Conservation (phyloP, 768 basidiomycete species). For the Goffeauzyma gilvescens region DNA sequence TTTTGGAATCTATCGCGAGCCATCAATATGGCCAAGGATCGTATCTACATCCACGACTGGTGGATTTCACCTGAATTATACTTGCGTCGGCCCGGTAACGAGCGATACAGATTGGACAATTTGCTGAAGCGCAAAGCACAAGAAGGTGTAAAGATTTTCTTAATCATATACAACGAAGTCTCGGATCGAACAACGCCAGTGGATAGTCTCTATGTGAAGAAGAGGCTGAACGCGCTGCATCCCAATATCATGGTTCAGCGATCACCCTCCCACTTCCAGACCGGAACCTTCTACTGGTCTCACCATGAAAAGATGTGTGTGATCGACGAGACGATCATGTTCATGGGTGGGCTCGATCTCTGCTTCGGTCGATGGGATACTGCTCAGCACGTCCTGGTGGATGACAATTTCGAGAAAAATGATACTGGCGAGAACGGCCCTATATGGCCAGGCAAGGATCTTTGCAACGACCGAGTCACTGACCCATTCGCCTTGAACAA, state of each 20-base stretch:
- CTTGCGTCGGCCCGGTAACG: constrained; percentile 64
- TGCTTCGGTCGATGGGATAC: constrained; percentile 62
- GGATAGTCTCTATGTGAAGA: constrained; percentile 87
- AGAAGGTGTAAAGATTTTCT: constrained; percentile 85
- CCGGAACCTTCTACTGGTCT: constrained; percentile 96
- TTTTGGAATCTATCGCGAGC: constrained; percentile 94
- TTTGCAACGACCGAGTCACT: constrained; percentile 66
- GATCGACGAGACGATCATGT: constrained; percentile 88
- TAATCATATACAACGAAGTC: constrained; percentile 92
- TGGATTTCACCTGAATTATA: constrained; percentile 61
- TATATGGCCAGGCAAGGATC: constrained; percentile 94
- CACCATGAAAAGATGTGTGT: constrained; percentile 98
- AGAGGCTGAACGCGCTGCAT: constrained; percentile 56
- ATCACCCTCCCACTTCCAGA: constrained; percentile 91
- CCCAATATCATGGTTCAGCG: constrained; percentile 90
- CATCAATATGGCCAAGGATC: constrained; percentile 66
- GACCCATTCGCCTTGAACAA: constrained; percentile 77
- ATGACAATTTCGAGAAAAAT: constrained; percentile 47
- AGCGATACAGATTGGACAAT: constrained; percentile 66
- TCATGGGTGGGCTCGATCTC: constrained; percentile 92
- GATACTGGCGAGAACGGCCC: constrained; percentile 41
- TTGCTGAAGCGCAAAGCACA: constrained; percentile 76
- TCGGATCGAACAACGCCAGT: constrained; percentile 85
- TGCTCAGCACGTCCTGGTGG: constrained; percentile 71
- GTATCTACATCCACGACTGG: constrained; percentile 94